These are phyloP conservation scores for Penicillium sp. DNA, from an alignment of 2,329 filamentous ascomycete genomes.

Conservation along the genomic window DNA sequence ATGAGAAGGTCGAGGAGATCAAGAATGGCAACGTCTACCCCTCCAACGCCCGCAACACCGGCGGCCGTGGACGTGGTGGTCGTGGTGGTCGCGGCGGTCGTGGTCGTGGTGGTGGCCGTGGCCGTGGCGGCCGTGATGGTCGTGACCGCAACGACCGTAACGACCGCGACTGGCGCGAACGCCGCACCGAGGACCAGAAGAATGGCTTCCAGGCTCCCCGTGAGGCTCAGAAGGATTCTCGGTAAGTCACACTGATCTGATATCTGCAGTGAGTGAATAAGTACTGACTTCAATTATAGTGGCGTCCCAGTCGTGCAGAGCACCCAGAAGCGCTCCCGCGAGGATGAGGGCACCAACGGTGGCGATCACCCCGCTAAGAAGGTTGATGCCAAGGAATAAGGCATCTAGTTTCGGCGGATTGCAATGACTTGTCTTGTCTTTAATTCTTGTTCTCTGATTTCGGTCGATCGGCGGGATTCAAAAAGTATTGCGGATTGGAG, in stretches of 20 bases:
- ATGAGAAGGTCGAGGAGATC: too few relatives aligned
- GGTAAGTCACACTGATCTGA: neutral
- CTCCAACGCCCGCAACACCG: conserved; percentile 4
- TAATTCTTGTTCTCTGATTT: conserved; percentile 13
- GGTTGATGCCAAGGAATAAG: conserved; percentile 40
- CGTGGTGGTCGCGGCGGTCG: too few relatives aligned
- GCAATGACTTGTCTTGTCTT: conserved; percentile 3
- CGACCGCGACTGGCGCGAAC: too few relatives aligned
- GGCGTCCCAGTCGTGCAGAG: conserved; percentile 40
- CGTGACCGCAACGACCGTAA: conserved; percentile 23
- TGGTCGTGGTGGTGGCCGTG: too few relatives aligned
- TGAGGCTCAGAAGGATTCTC: too few relatives aligned
- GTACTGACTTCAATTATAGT: conserved; percentile 20
- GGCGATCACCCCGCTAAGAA: conserved; percentile 42
- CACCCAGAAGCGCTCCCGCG: conserved; percentile 41
- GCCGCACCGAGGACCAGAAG: too few relatives aligned
- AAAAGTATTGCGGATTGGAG: conserved; percentile 23
- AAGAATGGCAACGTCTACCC: too few relatives aligned
- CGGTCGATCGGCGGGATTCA: conserved; percentile 11
- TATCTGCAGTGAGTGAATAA: neutral
- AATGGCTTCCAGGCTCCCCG: too few relatives aligned
- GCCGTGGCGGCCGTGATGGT: conserved; percentile 20
- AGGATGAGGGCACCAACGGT: conserved; percentile 32
- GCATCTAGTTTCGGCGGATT: neutral
- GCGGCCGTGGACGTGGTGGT: too few relatives aligned